Evolutionary conservation across 768 basidiomycete genomes (phyloP), one percentile per base, ranked within the genome.

Genomic region (Termitomyces sp.): DNA sequence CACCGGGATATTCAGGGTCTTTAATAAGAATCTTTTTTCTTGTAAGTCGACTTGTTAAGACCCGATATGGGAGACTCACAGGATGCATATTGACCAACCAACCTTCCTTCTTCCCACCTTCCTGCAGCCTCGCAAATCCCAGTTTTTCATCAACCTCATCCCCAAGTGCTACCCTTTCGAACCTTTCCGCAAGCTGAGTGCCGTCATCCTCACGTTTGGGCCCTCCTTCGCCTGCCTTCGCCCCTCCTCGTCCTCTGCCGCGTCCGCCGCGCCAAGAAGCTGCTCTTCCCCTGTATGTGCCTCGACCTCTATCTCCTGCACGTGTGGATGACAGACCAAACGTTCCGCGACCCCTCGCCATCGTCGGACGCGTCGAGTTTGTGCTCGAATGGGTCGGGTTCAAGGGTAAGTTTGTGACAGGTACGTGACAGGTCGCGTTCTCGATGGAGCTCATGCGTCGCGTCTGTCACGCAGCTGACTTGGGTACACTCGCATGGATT

Each of bases 11-110:
- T 44, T 91, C 87, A 6, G 93, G 74, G 66, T 95, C 94, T 70
- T 92, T 91, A 16, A 97, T 72, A 9, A 96, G 73, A 1, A 94
- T 97, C 88, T 97, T 63, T 10, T 20, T n/a, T 26, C 18, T 22
- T 48, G 51, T 52, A 49, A 24, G 6, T 44, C 33, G n/a, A 51
- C 33, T 4, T 24, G 24, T 26, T 44, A 34, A 47, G 55, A 29
- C 20, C 42, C 39, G 18, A 10, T 12, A 5, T 52, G 28, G 15
- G 39, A 39, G 16, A 57, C 90, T 63, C 68, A 94, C 94, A 54
- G 97, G 92, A 70, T 96, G 95, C 96, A 99, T 98, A 68, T 98
- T 98, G 61, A 99, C 86, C 67, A 99, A 75, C 97, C 97, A 98
- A 2, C 95, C 97, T 54, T 91, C 89, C 68, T 78, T 84, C 65